Percentiles rank a stretch among this genome's conserved stretches.
These are phyloP conservation scores for Argentina anserina DNA, from an alignment of 306 rosid species.

Conservation along the genomic window DNA sequence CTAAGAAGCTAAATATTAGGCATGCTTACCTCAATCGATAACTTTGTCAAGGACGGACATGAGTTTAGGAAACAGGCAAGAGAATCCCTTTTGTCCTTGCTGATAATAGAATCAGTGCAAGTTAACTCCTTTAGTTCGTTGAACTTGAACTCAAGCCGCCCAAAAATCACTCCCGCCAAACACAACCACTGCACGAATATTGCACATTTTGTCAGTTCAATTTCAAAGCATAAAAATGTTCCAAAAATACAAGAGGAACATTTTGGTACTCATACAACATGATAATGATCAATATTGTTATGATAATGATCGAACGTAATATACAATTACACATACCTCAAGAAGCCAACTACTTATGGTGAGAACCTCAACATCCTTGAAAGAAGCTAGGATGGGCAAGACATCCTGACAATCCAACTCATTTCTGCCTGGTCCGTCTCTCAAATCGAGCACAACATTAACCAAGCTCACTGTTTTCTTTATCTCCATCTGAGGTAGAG, in stretches of 20 bases:
- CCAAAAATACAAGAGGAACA: too few species aligned
- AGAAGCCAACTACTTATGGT: constrained; percentile 28
- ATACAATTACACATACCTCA: constrained; percentile 11
- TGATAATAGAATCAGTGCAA: constrained; percentile 20
- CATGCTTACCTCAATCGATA: constrained; percentile 6
- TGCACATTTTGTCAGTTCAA: neutral
- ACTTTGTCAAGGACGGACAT: constrained; percentile 13
- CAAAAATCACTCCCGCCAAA: constrained; percentile 26
- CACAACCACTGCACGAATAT: constrained; percentile 22
- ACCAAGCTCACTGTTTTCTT: constrained; percentile 3
- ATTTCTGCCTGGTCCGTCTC: constrained; percentile 4
- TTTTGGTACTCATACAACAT: too few species aligned
- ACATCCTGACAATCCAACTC: constrained; percentile 27
- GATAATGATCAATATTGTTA: too few species aligned
- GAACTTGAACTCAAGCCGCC: constrained; percentile 18
- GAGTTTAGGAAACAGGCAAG: constrained; percentile 27
- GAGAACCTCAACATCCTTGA: constrained; percentile 28
- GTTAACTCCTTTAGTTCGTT: constrained; percentile 14
- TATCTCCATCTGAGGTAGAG: constrained; percentile 14
- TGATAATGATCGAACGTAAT: too few species aligned
- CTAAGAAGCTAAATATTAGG: too few species aligned
- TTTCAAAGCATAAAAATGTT: too few species aligned
- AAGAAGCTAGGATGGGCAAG: constrained; percentile 4
- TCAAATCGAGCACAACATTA: constrained; percentile 18
- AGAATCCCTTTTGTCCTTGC: constrained; percentile 19